A percentile compares a stretch with the other conserved stretches of the same genome.
Conservation (phyloP, 495 filamentous ascomycete species). For the Tuber microsphaerosporum region DNA sequence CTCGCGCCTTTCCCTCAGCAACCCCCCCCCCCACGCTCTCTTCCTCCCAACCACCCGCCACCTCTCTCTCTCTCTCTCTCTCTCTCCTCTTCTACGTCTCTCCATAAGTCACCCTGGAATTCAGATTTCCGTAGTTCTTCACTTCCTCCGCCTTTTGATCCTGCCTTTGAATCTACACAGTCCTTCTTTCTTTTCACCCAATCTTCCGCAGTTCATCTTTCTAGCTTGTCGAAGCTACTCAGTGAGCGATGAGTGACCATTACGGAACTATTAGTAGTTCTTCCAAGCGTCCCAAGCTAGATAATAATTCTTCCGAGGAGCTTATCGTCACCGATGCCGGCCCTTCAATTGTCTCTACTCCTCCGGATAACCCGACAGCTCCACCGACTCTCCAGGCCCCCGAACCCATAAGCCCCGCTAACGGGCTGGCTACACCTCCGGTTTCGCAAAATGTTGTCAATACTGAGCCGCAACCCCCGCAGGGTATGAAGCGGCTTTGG, state of each 20-base stretch:
- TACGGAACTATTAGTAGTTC: constrained; percentile 32
- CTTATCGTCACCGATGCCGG: not conserved
- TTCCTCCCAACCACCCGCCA: not conserved
- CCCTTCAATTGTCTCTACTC: not conserved
- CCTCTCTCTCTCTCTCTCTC: not conserved
- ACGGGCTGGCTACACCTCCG: not conserved
- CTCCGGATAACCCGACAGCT: not conserved
- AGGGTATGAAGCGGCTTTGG: not conserved
- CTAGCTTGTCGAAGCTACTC: not conserved
- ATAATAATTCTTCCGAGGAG: not conserved
- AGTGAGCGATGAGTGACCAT: constrained; percentile 22
- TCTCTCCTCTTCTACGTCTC: not conserved
- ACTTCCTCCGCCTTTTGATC: not conserved
- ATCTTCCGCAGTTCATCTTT: not conserved
- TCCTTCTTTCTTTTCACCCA: not conserved
- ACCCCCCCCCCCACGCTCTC: not conserved
- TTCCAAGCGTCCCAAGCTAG: constrained; percentile 30
- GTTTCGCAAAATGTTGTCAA: not conserved
- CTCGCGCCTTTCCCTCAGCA: not conserved
- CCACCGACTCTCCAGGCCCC: constrained; percentile 12
- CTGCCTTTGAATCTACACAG: not conserved
- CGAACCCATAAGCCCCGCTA: not conserved
- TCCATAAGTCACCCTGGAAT: not conserved
- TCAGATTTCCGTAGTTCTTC: not conserved
- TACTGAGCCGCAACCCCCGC: not conserved